Base-by-base conservation (phyloP, 2,329 filamentous ascomycete species). In the Monilinia fructigena region DNA sequence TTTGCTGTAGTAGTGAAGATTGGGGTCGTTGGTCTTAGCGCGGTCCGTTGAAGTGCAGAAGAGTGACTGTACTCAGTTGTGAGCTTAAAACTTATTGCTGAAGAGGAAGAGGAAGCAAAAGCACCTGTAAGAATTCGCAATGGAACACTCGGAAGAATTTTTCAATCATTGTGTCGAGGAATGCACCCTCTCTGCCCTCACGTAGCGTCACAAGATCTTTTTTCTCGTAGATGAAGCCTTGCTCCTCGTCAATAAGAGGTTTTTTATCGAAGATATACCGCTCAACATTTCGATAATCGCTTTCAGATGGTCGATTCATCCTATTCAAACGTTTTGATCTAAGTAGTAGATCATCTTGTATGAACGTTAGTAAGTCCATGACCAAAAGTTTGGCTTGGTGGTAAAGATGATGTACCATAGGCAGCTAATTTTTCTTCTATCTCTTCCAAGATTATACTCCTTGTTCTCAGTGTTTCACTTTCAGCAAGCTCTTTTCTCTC, bases 191-290 rank as follows among this genome's bases (percentile, higher is more conserved):
- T 63, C 79, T 68, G 0, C 78, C 77, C 2, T 75, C 71, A 4
- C 77, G 69, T 0, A 80, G 69, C 0, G 78, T 78, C 12, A 81
- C 73, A 0, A 81, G 64, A 65, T 81, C 80, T 60, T 80, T 78
- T 68, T 77, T 78, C 2, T 74, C 69, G 11, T 74, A 69, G 16
- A 80, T 75, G 67, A 76, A 81, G 0, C 53, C 59, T 35, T 70
- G 66, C 20, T 79, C 70, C 31, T 76, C 28, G 60, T 68, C 38
- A 66, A 69, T 8, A 38, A 68, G 65, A 67, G 71, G 67, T 68
- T 65, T 62, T 69, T 72, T 65, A 69, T 74, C 14, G 40, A 31
- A 55, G 72, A 75, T 67, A 60, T 73, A 78, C 23, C 69, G 70
- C 40, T 65, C 66, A 1, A 78, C 74, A 65, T 75, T 79, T 31